Evolutionary conservation across 2,329 filamentous ascomycete species (phyloP).

Genomic region (Pseudocercospora musae): DNA sequence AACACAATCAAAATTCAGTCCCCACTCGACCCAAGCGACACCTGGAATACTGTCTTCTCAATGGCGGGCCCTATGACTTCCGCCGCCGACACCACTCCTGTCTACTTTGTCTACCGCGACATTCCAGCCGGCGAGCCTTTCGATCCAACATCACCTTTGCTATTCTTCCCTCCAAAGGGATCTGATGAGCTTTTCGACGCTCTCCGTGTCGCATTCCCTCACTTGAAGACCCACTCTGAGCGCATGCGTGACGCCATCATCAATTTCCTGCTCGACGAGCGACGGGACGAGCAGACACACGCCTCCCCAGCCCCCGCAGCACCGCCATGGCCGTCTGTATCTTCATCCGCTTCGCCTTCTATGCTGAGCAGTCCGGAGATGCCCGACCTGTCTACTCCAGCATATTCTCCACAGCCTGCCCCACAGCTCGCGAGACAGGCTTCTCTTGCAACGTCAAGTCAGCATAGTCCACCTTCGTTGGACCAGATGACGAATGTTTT

Average conservation of each 20-base stretch:
- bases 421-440: slow-evolving; percentile 23
- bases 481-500: slow-evolving; percentile 40
- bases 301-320: slow-evolving; percentile 22
- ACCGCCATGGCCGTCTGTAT: slow-evolving; percentile 31
- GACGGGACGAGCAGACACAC: slow-evolving; percentile 29
- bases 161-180: slow-evolving; percentile 39
- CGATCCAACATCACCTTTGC: slow-evolving; percentile 33
- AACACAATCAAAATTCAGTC: not conserved
- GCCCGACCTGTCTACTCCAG: slow-evolving; percentile 29
- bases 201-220: slow-evolving; percentile 34
- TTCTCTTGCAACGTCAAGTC: slow-evolving; percentile 18
- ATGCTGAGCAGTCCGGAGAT: slow-evolving; percentile 34
- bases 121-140: slow-evolving; percentile 28
- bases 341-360: slow-evolving; percentile 28
- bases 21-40: not conserved
- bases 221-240: slow-evolving; percentile 37
- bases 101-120: slow-evolving; percentile 37
- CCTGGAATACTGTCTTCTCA: not conserved
- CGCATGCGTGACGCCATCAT: slow-evolving; percentile 41
- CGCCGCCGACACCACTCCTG: slow-evolving; percentile 18
- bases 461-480: slow-evolving; percentile 29
- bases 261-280: slow-evolving; percentile 38
- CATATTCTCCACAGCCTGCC: slow-evolving; percentile 24
- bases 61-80: slow-evolving; percentile 22
- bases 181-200: slow-evolving; percentile 41